phyloP scores from a whole-genome alignment of 2,329 filamentous ascomycete genomes.

The Cordyceps militaris region DNA sequence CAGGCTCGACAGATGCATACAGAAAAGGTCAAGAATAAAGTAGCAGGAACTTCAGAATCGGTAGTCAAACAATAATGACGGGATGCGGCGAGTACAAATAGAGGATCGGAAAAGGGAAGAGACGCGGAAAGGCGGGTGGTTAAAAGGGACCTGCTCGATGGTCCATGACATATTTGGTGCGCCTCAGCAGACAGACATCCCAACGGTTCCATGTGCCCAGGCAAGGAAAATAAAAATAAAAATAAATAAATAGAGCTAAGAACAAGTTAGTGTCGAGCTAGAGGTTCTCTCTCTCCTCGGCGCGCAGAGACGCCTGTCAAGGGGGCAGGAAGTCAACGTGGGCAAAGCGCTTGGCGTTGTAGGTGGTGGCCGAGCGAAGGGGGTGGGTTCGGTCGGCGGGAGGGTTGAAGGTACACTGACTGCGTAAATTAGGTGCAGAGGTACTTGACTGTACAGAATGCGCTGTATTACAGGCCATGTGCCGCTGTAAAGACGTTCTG shows the following conservation, averaged over 20 bases:
- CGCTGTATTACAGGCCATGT: too few species aligned
- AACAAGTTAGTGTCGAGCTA: background rate
- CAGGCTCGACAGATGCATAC: background rate
- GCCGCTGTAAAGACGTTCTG: too few species aligned
- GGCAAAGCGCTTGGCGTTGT: slow-evolving; percentile 8
- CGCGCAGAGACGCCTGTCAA: slow-evolving; percentile 1
- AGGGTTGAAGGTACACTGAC: background rate
- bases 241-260: background rate
- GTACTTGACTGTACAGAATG: too few species aligned
- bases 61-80: background rate
- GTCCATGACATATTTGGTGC: background rate
- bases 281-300: background rate
- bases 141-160: background rate
- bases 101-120: background rate
- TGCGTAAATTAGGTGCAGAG: background rate
- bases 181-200: background rate
- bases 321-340: slow-evolving; percentile 4
- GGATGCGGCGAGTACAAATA: background rate
- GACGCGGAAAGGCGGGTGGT: background rate
- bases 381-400: background rate
- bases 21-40: background rate
- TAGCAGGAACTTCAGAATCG: background rate
- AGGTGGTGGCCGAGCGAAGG: background rate
- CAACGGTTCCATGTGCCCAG: background rate
- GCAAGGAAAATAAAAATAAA: background rate